Base-by-base conservation (phyloP, 306 rosid genomes). In the Cercis canadensis region DNA sequence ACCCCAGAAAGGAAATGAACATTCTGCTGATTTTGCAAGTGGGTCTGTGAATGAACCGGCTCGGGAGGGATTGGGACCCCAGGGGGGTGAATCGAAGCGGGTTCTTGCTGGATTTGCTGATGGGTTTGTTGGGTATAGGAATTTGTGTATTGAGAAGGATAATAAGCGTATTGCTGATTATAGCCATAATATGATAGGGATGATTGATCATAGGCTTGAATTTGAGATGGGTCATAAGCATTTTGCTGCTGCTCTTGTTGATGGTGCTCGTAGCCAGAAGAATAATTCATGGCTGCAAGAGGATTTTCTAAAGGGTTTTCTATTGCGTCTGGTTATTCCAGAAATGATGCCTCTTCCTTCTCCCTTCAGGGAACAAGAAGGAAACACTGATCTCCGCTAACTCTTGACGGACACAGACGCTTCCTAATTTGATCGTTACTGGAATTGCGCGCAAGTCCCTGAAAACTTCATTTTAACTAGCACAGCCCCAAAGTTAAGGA, bases 31-130 rank as follows among this genome's bases (percentile, higher is more conserved):
- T 32, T 50, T 34, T 17, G 72, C 44, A 36, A 14, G 34, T 66
- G 75, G 11, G 36, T 13, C 18, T 69, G 65, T 32, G 31, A 6
- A 15, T 34, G 65, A 51, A 29, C 44, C 8, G 60, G 65, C 50
- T 80, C 74, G 4, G 70, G 15, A 9, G 36, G 61, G 74, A 73
- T 10, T 13, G 83, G 86, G 41, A 78, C 76, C 1, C 86, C 86
- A 50, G 81, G 86, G 32, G 86, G 86, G 60, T 82, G 78, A 78
- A 82, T 73, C 12, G 86, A 70, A 16, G 64, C 6, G 37, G 78
- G 10, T 39, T 82, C 75, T 11, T 76, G 52, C 19, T 78, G 86
- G 17, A 29, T 65, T 4, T 74, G 74, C 18, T 37, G 68, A 10
- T 61, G 65, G 11, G 55, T 4, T 80, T 75, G 80, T 10, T 44